Evolutionary conservation across 441 rosid species (phyloP), one percentile per base, ranked within the genome.

Genomic region (Erodium trifolium): DNA sequence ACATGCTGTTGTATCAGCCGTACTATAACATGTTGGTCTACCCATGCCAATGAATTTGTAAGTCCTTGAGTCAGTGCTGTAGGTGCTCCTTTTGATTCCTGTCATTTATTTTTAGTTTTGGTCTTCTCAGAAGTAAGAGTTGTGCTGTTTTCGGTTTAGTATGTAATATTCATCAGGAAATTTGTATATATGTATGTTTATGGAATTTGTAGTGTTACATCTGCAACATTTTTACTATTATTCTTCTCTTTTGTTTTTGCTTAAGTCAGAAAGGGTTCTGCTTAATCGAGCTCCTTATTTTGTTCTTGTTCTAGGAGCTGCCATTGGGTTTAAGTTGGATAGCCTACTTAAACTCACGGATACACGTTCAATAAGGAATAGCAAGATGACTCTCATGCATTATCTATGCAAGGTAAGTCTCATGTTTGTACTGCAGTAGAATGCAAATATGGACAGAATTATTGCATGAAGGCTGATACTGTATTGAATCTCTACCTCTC

Each of bases 371-470:
- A 84, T 95, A 41, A 79, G 77, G 71, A 86, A 91, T 77, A 91
- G 81, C 87, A 93, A 89, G 90, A 91, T 87, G 89, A 93, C 96
- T 74, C 96, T 89, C 76, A 91, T 93, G 99, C 99, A 93, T 78
- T 93, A 91, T 86, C 96, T 93, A 55, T 93, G 99, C 70, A 93
- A 93, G 95, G 99, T 91, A 80, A 13, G 51, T 45, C 13, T 19
- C 27, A 23, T 57, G 63, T 57, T 5, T 18, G 31, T 57, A 19
- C 17, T 19, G 64, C 17, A 18, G 64, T 45, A 45, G 13, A 45
- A 45, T 45, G 13, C 51, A 45, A 45, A 45, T 10, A 45, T 59
- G 10, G 31, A 10, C 64, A 18, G 6, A 11, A 8, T 59, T 10
- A 4, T 9, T 59, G 31, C 9, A 19, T 59, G 64, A 59, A 19